Base-by-base conservation (phyloP, 2,329 filamentous ascomycete genomes). In the Ustulina deusta region DNA sequence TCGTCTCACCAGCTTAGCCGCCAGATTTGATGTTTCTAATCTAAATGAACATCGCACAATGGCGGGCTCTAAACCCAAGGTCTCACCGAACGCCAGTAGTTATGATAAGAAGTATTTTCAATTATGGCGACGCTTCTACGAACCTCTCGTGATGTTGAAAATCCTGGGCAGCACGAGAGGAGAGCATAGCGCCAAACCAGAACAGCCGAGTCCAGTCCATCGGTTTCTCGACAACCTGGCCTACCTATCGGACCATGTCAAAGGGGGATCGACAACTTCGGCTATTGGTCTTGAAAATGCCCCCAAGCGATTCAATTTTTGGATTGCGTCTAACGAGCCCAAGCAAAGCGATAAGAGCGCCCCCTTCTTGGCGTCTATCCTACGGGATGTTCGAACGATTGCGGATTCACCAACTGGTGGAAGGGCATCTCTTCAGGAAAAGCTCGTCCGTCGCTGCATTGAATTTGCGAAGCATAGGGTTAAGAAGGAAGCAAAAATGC, bases 231-330 rank as follows among this genome's bases (percentile, higher is more conserved):
- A 78, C 3, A 79, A 80, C 32, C 71, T 86, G 1, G 77, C 82
- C 9, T 84, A 81, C 69, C 69, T 86, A 6, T 85, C 83, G 67
- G 84, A 85, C 62, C 79, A 79, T 55, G 69, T 75, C 0, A 85
- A 84, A 68, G 84, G 84, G 0, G 84, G 84, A 2, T 69, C 75
- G 2, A 80, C 80, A 0, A 81, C 80, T n/a, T 81, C 84, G 0
- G 79, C 84, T 0, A 79, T 86, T 29, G 83, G 78, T 0, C 70
- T 84, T 0, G 79, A 86, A 66, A 73, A 80, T 0, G 66, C 49
- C 0, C 42, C 71, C 1, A 64, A 78, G 0, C 69, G 71, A n/a
- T 78, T 78, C 58, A 74, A 78, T 2, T 83, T 84, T 44, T 85
- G 83, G 80, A 57, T 85, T 7, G 79, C 84, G 2, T 79, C 78